Evolutionary conservation across 768 basidiomycete species (phyloP).

Genomic region (Infundibulicybe gibba): DNA sequence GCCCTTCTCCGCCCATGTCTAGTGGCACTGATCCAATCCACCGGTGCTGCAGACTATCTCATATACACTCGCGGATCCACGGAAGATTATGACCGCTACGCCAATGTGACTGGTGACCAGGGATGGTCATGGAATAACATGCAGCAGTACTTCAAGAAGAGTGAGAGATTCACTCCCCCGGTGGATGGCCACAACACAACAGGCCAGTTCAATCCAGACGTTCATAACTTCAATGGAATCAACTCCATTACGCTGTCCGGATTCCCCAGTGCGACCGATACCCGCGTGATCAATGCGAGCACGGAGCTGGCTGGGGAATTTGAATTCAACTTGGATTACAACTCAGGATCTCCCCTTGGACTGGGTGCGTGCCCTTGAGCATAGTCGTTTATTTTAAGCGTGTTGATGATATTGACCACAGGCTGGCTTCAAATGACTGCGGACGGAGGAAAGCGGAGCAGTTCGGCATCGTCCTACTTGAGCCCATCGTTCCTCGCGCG

Average conservation of each 20-base stretch:
- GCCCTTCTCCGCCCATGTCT: neutral
- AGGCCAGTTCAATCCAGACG: slow-evolving; percentile 23
- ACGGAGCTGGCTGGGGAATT: slow-evolving; percentile 16
- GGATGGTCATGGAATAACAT: slow-evolving; percentile 30
- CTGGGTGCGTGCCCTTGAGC: slow-evolving; percentile 14
- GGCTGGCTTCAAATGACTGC: slow-evolving; percentile 23
- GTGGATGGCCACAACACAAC: slow-evolving; percentile 21
- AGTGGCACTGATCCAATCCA: neutral
- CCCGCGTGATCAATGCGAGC: slow-evolving; percentile 22
- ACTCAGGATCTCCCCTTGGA: slow-evolving; percentile 19
- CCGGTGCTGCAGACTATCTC: slow-evolving; percentile 15
- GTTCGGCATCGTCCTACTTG: slow-evolving; percentile 22
- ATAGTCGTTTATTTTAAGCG: slow-evolving; percentile 16
- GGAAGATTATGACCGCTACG: slow-evolving; percentile 31
- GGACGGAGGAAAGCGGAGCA: slow-evolving; percentile 17
- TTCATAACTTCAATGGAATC: slow-evolving; percentile 24
- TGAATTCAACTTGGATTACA: slow-evolving; percentile 20
- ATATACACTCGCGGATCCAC: slow-evolving; percentile 27
- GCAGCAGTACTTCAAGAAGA: slow-evolving; percentile 21
- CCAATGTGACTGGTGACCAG: slow-evolving; percentile 20
- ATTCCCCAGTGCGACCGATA: slow-evolving; percentile 18
- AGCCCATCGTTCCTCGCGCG: slow-evolving; percentile 9
- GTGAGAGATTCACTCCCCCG: slow-evolving; percentile 18
- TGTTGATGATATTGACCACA: neutral
- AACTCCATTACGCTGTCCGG: slow-evolving; percentile 26